Base-by-base conservation (phyloP, 164 flowering plant genomes). In the Santalum album region DNA sequence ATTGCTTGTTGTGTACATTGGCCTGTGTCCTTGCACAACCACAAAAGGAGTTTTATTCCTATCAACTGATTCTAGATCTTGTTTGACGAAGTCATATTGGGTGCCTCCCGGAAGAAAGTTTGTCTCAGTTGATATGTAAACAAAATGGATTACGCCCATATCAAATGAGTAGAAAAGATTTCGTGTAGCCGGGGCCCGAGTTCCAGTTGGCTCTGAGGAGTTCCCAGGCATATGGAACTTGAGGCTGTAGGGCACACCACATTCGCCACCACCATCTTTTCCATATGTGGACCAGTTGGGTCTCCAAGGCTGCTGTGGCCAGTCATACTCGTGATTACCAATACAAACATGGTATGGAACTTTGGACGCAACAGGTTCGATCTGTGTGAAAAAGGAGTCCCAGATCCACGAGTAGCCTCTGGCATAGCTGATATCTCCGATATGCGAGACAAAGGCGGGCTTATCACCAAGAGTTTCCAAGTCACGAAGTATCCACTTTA, bases 381-480 rank as follows among this genome's bases (percentile, higher is more conserved):
- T 76, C 67, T 79, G 99, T 52, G 66, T 58, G 66, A 94, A 94
- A 62, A 90, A 90, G 34, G 77, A 68, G 60, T 94, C 99, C 99
- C 99, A 94, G 59, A 94, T 32, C 96, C 99, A 94, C 19, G 96
- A 65, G 56, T 82, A 82, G 49, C 99, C 99, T 65, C 97, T 77
- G 10, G 99, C 97, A 61, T 94, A 94, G 75, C 99, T 94, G 53
- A 94, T 83, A 55, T 94, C 99, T 45, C 99, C 99, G 56, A 90
- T 81, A 58, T 94, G 99, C 3, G 99, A 94, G 52, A 94, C 74
- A 27, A 94, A 69, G 12, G 87, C 69, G 25, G 95, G 95, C 59
- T 82, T 94, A 62, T 87, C 76, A 12, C 88, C 97, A 12, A 94
- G 76, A 49, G 84, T 80, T 72, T 81, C 81, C 21, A 94, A 70